Percentiles rank a stretch among this genome's conserved stretches.
These are phyloP conservation scores for Pulicaria dysenterica DNA, from an alignment of 129 eudicot species.

Conservation along the genomic window DNA sequence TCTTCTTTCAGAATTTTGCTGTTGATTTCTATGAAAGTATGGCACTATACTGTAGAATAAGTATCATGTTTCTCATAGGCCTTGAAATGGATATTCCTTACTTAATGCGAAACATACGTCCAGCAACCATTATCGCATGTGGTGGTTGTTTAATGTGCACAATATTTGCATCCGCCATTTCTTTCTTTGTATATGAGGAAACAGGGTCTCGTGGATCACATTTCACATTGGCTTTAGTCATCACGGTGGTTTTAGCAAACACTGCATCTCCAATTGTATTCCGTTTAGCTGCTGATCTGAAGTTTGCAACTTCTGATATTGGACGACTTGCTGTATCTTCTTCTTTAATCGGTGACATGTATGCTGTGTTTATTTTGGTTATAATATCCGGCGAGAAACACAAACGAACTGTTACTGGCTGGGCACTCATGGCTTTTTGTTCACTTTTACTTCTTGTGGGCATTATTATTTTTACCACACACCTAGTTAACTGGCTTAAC, in stretches of 20 bases:
- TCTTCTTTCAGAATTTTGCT: slow-evolving; percentile 66
- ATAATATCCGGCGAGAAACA: slow-evolving; percentile 46
- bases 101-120: slow-evolving; percentile 60
- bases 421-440: slow-evolving; percentile 45
- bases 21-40: slow-evolving; percentile 76
- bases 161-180: slow-evolving; percentile 63
- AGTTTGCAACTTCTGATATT: slow-evolving; percentile 68
- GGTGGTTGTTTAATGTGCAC: slow-evolving; percentile 61
- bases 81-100: slow-evolving; percentile 76
- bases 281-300: slow-evolving; percentile 77
- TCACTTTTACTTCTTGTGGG: slow-evolving; percentile 46
- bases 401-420: slow-evolving; percentile 17
- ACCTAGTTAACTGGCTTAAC: slow-evolving; percentile 60
- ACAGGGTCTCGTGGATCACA: slow-evolving; percentile 50
- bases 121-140: slow-evolving; percentile 55
- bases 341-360: slow-evolving; percentile 60
- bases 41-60: slow-evolving; percentile 68
- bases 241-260: slow-evolving; percentile 64
- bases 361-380: slow-evolving; percentile 53
- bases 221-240: slow-evolving; percentile 50
- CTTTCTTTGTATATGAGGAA: slow-evolving; percentile 55
- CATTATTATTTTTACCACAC: slow-evolving; percentile 47
- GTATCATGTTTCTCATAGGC: slow-evolving; percentile 84
- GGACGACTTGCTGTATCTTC: slow-evolving; percentile 78
- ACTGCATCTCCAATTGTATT: slow-evolving; percentile 75